Percentiles rank a stretch among this genome's conserved stretches.
These are phyloP conservation scores for Coccomyxa sp. DNA, from an alignment of 139 green algal species.

Conservation along the genomic window DNA sequence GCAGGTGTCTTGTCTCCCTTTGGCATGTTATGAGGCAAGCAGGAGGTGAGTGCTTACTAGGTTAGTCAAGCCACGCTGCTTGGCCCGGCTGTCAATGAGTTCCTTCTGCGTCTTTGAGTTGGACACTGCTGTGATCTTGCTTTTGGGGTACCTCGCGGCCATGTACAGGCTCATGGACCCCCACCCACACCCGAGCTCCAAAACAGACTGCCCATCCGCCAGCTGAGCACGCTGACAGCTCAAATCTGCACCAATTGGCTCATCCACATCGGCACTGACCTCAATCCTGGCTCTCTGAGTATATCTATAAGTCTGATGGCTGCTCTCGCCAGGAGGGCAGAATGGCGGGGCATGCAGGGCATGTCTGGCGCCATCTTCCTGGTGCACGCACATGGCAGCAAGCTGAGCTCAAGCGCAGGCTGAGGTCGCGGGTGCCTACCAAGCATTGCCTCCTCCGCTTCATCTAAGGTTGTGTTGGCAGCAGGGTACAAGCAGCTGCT, in stretches of 20 bases:
- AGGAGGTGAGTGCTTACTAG: constrained; percentile 27
- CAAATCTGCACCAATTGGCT: constrained; percentile 41
- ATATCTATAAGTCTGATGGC: background rate
- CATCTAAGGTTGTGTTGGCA: constrained; percentile 48
- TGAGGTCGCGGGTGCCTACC: constrained; percentile 24
- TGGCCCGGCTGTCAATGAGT: constrained; percentile 63
- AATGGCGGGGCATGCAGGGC: background rate
- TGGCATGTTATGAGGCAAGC: background rate
- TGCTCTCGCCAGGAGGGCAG: background rate
- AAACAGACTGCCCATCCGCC: constrained; percentile 67
- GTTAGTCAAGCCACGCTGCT: constrained; percentile 74
- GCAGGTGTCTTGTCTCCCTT: background rate
- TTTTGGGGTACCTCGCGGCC: constrained; percentile 61
- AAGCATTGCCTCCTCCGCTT: constrained; percentile 93
- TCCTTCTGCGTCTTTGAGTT: constrained; percentile 84
- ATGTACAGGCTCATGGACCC: constrained; percentile 86
- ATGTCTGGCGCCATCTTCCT: background rate
- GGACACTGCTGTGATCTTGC: constrained; percentile 71
- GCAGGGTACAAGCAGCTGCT: constrained; percentile 79
- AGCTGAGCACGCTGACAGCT: constrained; percentile 80
- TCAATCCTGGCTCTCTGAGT: background rate
- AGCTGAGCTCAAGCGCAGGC: too few relatives aligned
- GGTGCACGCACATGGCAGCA: too few relatives aligned
- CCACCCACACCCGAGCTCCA: constrained; percentile 98
- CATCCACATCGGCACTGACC: background rate